Evolutionary conservation across 495 filamentous ascomycete species (phyloP).

Genomic region (Annulohypoxylon bovei): DNA sequence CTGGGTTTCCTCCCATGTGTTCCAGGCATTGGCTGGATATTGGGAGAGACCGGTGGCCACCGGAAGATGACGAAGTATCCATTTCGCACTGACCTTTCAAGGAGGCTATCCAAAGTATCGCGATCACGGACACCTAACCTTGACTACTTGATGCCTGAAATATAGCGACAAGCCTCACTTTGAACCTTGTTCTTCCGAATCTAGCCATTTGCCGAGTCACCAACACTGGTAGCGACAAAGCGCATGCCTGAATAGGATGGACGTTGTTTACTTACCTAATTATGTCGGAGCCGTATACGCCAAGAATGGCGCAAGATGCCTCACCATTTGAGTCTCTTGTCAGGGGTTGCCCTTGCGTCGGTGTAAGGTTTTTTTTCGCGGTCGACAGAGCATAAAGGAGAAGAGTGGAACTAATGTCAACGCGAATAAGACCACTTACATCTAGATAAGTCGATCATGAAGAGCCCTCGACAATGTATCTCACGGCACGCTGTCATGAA

Average conservation of each 20-base stretch:
- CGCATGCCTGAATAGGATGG: slow-evolving; percentile 12
- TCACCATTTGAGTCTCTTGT: neutral
- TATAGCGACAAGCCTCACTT: neutral
- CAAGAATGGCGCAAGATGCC: slow-evolving; percentile 6
- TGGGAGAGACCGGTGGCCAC: neutral
- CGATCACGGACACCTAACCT: neutral
- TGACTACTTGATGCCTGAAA: slow-evolving; percentile 5
- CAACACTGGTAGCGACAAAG: neutral
- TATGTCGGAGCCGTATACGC: neutral
- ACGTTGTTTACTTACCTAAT: slow-evolving; percentile 18
- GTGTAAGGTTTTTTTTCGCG: neutral
- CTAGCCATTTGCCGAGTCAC: neutral
- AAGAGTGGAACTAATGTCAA: slow-evolving; percentile 15
- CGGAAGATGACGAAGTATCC: neutral
- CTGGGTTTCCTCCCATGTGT: neutral
- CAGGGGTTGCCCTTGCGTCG: neutral
- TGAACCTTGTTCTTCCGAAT: slow-evolving; percentile 5
- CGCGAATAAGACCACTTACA: neutral
- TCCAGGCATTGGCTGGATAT: neutral
- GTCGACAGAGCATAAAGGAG: slow-evolving; percentile 2
- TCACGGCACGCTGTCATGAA: neutral
- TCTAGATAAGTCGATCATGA: neutral
- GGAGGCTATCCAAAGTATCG: slow-evolving; percentile 6
- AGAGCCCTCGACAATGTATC: neutral
- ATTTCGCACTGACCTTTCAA: slow-evolving; percentile 30